Conservation (phyloP, 345 rosid species). For the Odontarrhena argentea region DNA sequence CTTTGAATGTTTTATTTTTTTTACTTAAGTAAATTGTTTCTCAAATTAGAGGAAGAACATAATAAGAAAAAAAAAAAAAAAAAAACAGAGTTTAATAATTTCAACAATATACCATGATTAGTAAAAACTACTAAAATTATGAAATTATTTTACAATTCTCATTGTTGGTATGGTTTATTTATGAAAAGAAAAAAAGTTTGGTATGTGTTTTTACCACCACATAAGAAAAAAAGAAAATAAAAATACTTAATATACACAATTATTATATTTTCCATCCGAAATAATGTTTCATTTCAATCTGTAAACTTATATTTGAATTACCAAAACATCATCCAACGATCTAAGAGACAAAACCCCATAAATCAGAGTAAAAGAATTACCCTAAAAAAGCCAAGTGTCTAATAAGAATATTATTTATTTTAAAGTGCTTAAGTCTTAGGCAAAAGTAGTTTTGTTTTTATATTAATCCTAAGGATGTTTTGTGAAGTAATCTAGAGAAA, state of each 20-base stretch:
- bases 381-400: constrained; percentile 1
- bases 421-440: constrained; percentile 14
- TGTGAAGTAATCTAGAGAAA: constrained; percentile 19
- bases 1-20: too few species aligned
- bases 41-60: too few species aligned
- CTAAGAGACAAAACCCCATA: background rate
- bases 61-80: too few species aligned
- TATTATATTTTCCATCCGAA: background rate
- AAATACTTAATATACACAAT: background rate
- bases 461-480: constrained; percentile 14
- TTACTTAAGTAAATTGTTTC: too few species aligned
- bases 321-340: background rate
- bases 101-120: too few species aligned
- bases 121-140: too few species aligned
- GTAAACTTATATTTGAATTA: background rate
- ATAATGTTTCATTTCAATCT: constrained; percentile 7
- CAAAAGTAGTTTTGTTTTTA: constrained; percentile 23
- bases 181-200: background rate
- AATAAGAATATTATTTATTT: constrained; percentile 5
- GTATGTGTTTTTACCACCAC: constrained; percentile 3
- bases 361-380: background rate
- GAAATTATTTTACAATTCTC: too few species aligned
- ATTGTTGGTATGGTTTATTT: too few species aligned
- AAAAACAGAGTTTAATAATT: too few species aligned
- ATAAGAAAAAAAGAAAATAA: background rate